phyloP scores from a whole-genome alignment of 1,284 basidiomycete species.

The Omphalotus olearius region DNA sequence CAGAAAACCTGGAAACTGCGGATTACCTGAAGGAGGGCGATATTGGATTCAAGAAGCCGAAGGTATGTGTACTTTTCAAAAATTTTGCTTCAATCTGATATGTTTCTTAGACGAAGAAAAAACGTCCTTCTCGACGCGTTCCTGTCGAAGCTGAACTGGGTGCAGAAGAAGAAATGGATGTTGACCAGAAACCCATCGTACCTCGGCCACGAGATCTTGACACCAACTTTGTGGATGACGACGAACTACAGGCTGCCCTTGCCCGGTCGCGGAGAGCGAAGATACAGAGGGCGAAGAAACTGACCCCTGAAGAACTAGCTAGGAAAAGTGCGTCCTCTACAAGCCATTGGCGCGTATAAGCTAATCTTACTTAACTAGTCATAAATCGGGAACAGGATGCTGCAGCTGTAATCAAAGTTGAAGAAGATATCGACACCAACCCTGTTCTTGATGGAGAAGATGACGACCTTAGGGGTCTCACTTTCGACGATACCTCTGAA shows the following conservation, averaged over 20 bases:
- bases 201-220: slow-evolving; percentile 68
- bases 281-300: slow-evolving; percentile 73
- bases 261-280: slow-evolving; percentile 83
- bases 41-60: slow-evolving; percentile 90
- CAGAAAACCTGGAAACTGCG: slow-evolving; percentile 82
- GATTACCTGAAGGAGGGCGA: slow-evolving; percentile 94
- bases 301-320: slow-evolving; percentile 84
- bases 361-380: slow-evolving; percentile 40
- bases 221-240: slow-evolving; percentile 94
- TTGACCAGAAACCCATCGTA: slow-evolving; percentile 65
- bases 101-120: slow-evolving; percentile 80
- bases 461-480: slow-evolving; percentile 59
- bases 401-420: slow-evolving; percentile 48
- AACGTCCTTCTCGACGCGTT: slow-evolving; percentile 69
- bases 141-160: slow-evolving; percentile 59
- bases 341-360: background rate
- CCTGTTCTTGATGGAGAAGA: slow-evolving; percentile 27
- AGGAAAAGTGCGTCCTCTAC: slow-evolving; percentile 57
- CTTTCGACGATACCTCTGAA: slow-evolving; percentile 96
- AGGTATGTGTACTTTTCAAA: too few species aligned
- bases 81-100: slow-evolving; percentile 14
- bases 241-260: slow-evolving; percentile 93
- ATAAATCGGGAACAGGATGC: slow-evolving; percentile 50
- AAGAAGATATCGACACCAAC: slow-evolving; percentile 34
- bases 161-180: slow-evolving; percentile 64